Conservation (phyloP, 2,329 filamentous ascomycete species). For the Aureobasidium lini region DNA sequence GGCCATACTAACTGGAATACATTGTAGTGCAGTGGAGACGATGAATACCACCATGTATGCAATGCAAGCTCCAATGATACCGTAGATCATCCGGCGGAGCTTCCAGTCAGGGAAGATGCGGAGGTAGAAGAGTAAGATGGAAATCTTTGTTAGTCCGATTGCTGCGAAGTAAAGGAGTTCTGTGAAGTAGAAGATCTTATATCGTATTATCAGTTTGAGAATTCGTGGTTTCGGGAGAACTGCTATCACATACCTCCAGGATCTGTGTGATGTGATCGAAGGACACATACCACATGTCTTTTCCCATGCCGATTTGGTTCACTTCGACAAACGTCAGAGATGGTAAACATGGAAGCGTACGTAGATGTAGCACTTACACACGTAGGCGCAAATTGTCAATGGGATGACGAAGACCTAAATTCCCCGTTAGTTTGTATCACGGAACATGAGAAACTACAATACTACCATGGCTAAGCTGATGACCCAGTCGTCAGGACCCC, state of each 20-base stretch:
- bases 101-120: conserved; percentile 28
- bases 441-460: neutral
- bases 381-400: conserved; percentile 4
- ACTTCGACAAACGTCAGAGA: conserved; percentile 20
- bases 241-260: neutral
- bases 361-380: conserved; percentile 13
- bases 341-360: conserved; percentile 22
- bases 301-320: conserved; percentile 19
- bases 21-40: conserved; percentile 9
- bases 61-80: conserved; percentile 21
- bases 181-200: conserved; percentile 11
- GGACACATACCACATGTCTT: conserved; percentile 19
- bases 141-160: conserved; percentile 28
- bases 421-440: neutral
- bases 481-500: conserved; percentile 1
- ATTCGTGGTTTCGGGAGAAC: too few relatives aligned
- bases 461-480: neutral
- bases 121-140: conserved; percentile 28
- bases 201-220: too few relatives aligned
- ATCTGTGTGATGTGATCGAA: conserved; percentile 18
- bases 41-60: conserved; percentile 12
- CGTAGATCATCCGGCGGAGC: conserved; percentile 24
- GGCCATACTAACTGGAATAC: conserved; percentile 3
- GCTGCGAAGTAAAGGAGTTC: conserved; percentile 25
- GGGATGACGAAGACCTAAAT: neutral